Percentiles rank a stretch among this genome's conserved stretches.
Conservation (phyloP, 2,329 filamentous ascomycete species). For the Nemania sp. region DNA sequence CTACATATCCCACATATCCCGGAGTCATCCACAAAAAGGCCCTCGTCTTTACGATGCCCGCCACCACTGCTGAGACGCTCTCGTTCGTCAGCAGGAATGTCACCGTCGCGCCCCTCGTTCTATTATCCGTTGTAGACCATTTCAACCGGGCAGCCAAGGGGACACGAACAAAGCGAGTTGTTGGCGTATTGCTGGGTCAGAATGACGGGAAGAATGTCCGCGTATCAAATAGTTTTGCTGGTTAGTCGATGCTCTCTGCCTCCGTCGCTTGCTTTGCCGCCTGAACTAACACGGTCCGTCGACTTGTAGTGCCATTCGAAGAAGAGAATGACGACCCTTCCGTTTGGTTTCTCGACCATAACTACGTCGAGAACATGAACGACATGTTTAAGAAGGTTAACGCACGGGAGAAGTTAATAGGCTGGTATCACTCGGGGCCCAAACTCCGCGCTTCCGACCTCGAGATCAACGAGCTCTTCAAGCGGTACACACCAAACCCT, state of each 20-base stretch:
- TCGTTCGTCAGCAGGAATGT: constrained; percentile 95
- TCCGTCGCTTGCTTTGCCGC: background rate
- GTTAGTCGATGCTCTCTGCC: constrained; percentile 61
- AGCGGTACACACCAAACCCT: constrained; percentile 97
- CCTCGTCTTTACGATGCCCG: constrained; percentile 75
- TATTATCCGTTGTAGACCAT: constrained; percentile 97
- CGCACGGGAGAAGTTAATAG: constrained; percentile 97
- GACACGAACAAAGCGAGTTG: constrained; percentile 80
- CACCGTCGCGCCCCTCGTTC: constrained; percentile 95
- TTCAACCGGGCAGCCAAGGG: constrained; percentile 95
- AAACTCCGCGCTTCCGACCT: constrained; percentile 97
- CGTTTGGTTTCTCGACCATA: constrained; percentile 99
- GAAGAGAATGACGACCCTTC: constrained; percentile 99
- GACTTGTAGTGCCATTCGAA: constrained; percentile 86
- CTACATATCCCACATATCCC: constrained; percentile 12
- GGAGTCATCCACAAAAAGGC: constrained; percentile 7
- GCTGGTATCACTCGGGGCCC: constrained; percentile 98
- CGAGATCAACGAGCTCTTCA: constrained; percentile 99
- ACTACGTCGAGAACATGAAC: constrained; percentile 99
- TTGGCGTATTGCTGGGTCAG: constrained; percentile 93
- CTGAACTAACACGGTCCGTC: constrained; percentile 28
- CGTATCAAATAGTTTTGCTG: constrained; percentile 98
- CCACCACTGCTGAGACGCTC: constrained; percentile 95
- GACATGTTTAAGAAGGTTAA: constrained; percentile 99
- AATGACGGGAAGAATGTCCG: constrained; percentile 96